Conservation (phyloP, 2,329 filamentous ascomycete genomes). For the Ceratocystis cacaofunesta region DNA sequence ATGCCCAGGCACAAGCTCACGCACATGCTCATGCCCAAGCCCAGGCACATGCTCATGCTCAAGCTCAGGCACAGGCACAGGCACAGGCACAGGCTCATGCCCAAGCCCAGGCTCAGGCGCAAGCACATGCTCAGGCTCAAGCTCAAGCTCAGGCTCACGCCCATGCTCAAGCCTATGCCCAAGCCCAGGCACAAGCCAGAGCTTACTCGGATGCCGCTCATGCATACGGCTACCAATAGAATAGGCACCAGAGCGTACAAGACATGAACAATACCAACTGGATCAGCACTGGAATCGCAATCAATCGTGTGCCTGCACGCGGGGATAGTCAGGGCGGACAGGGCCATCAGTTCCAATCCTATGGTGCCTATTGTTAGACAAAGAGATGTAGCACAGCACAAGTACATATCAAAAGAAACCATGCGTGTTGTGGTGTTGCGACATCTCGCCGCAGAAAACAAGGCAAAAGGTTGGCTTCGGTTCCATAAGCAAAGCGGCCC, state of each 20-base stretch:
- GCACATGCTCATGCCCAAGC: slow-evolving; percentile 3
- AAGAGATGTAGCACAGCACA: not conserved
- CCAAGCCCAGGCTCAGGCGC: slow-evolving; percentile 2
- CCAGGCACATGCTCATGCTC: slow-evolving; percentile 8
- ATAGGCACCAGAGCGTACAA: slow-evolving; percentile 2
- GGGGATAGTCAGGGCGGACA: not conserved
- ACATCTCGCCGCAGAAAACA: not conserved
- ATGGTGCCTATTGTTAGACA: not conserved
- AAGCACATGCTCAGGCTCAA: slow-evolving; percentile 15
- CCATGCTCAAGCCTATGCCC: slow-evolving; percentile 2
- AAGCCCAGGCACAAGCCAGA: slow-evolving; percentile 12
- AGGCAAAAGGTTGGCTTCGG: not conserved
- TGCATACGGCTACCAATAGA: slow-evolving; percentile 12
- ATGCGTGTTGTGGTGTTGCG: not conserved
- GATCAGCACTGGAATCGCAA: not conserved
- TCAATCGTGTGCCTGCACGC: not conserved
- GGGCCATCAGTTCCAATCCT: not conserved
- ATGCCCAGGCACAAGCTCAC: not conserved
- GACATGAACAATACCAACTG: not conserved
- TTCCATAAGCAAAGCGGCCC: not conserved
- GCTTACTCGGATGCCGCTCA: slow-evolving; percentile 11
- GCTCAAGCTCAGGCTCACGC: slow-evolving; percentile 12
- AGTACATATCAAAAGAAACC: not conserved
- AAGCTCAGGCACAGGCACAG: not conserved
- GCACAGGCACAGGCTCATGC: not conserved